Base-by-base conservation (phyloP, 1,284 basidiomycete genomes). In the Cronartium quercuum region DNA sequence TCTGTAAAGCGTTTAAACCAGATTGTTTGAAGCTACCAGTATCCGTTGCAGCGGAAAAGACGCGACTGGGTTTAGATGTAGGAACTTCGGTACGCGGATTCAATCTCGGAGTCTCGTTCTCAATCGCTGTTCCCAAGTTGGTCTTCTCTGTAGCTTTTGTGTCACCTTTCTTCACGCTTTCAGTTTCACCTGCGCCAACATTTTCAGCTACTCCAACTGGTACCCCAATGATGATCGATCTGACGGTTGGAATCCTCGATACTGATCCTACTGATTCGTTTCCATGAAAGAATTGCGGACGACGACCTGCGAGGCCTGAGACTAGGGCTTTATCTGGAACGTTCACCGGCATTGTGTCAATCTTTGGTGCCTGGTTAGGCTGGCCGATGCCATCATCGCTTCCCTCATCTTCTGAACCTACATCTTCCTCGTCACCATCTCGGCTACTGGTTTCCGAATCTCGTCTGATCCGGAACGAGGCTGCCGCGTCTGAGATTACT, bases 401-500 rank as follows among this genome's bases (percentile, higher is more conserved):
- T 42, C 57, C 47, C n/a, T 74, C 70, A 42, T 74, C 70, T 66
- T 71, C 69, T 38, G 62, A 60, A 55, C 70, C 64, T 29, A 42
- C 70, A 66, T 74, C 64, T 58, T 74, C 70, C 34, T 74, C 70
- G 58, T 74, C 70, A 37, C 61, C 70, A 66, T 74, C 70, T 29
- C 64, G 47, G 47, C 70, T 74, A 51, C 64, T 74, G 38, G 24
- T 62, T 41, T 74, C 70, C 40, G 64, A 74, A 29, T 66, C 63
- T 7, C 70, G 47, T 57, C 40, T 58, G 37, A 57, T 21, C 41
- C 70, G 70, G 42, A 65, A 74, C 44, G 55, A 38, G 41, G 38
- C 63, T 38, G 44, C 70, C n/a, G 55, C 41, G 15, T 58, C 55
- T 18, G 51, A 10, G 6, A 37, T 38, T 58, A 40, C 62, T 47